A percentile compares a stretch with the other conserved stretches of the same genome.
Conservation (phyloP, 2,329 filamentous ascomycete genomes). For the Dothistroma pini region DNA sequence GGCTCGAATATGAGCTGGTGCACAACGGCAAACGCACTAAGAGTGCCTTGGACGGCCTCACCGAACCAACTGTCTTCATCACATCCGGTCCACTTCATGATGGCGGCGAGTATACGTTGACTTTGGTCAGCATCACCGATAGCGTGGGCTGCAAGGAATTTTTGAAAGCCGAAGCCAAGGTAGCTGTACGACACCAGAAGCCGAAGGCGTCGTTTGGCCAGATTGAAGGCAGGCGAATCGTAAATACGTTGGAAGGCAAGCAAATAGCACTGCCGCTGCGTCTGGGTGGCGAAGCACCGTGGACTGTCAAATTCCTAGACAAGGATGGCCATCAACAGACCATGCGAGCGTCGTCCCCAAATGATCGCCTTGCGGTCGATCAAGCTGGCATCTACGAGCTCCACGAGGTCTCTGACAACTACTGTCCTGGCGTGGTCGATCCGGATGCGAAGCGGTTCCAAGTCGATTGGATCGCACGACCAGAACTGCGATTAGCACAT, state of each 20-base stretch:
- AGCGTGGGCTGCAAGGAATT: constrained; percentile 80
- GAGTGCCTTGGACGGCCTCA: constrained; percentile 61
- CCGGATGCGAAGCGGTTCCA: constrained; percentile 68
- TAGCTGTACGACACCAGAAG: constrained; percentile 82
- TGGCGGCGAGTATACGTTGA: constrained; percentile 86
- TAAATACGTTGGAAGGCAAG: constrained; percentile 73
- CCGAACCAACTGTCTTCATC: constrained; percentile 63
- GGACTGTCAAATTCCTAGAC: constrained; percentile 70
- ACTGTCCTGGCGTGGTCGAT: constrained; percentile 80
- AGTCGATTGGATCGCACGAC: constrained; percentile 81
- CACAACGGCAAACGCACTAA: constrained; percentile 82
- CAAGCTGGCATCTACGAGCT: constrained; percentile 71
- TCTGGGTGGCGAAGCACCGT: constrained; percentile 80
- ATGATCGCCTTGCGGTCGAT: constrained; percentile 31
- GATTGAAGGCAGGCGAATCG: constrained; percentile 72
- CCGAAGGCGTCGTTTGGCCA: constrained; percentile 83
- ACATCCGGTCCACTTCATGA: constrained; percentile 68
- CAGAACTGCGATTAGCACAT: constrained; percentile 60
- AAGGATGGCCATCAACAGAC: constrained; percentile 34
- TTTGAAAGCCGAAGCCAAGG: constrained; percentile 77
- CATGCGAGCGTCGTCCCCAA: constrained; percentile 38
- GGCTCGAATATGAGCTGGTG: constrained; percentile 85
- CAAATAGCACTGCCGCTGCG: constrained; percentile 73
- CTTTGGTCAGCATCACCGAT: constrained; percentile 82
- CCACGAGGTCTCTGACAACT: constrained; percentile 68